Evolutionary conservation across 805 yeast genomes (phyloP).

Genomic region (Ogataea wickerhamii): DNA sequence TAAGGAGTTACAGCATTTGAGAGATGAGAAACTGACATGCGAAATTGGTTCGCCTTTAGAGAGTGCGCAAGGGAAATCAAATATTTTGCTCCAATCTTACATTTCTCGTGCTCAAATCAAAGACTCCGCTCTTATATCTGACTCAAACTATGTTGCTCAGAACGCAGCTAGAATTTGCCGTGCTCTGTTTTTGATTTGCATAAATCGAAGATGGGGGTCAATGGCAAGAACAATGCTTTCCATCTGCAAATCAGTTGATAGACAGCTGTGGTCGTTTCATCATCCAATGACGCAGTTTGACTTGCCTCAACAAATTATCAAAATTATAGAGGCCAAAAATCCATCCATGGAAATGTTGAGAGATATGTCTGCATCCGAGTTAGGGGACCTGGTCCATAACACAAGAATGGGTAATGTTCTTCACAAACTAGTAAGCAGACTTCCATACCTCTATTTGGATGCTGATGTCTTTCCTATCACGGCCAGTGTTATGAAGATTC

Average conservation of each 20-base stretch:
- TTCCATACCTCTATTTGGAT: conserved; percentile 72
- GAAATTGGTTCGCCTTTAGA: conserved; percentile 78
- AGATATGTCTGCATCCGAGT: conserved; percentile 67
- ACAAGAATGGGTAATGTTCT: conserved; percentile 64
- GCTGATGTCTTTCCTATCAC: conserved; percentile 90
- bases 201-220: conserved; percentile 88
- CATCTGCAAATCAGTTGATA: conserved; percentile 83
- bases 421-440: conserved; percentile 56
- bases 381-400: conserved; percentile 90
- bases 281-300: conserved; percentile 91
- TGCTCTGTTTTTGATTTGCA: conserved; percentile 81
- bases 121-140: conserved; percentile 82
- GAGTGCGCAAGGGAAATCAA: conserved; percentile 80
- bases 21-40: conserved; percentile 64
- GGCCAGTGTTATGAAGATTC: conserved; percentile 77
- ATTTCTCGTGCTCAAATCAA: conserved; percentile 70
- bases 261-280: conserved; percentile 80
- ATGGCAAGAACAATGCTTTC: conserved; percentile 71
- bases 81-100: conserved; percentile 81
- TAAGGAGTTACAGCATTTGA: conserved; percentile 60
- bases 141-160: conserved; percentile 90
- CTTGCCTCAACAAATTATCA: conserved; percentile 60
- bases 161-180: conserved; percentile 91
- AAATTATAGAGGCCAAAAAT: conserved; percentile 57
- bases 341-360: conserved; percentile 70